phyloP scores from a whole-genome alignment of 768 basidiomycete genomes.

The Suillus americanus region DNA sequence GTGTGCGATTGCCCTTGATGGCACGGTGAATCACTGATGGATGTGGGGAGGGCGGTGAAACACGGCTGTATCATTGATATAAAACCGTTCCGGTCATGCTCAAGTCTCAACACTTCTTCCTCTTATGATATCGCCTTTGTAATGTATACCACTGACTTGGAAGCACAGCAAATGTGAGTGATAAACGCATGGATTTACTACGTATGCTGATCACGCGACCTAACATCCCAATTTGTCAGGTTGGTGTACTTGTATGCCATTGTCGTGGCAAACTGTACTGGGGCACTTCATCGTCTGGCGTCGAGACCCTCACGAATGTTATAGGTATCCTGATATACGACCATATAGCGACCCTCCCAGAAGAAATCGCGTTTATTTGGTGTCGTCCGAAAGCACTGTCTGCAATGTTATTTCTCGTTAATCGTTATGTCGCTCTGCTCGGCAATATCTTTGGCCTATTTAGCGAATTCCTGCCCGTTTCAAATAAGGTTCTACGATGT shows the following conservation, averaged over 20 bases:
- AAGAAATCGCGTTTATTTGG: constrained; percentile 49
- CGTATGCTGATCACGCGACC: neutral
- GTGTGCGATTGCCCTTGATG: too few relatives aligned
- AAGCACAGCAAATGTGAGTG: neutral
- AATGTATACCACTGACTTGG: neutral
- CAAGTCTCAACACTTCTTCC: neutral
- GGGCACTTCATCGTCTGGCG: neutral
- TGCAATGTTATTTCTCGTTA: constrained; percentile 46
- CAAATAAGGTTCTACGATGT: constrained; percentile 2
- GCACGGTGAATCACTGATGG: neutral
- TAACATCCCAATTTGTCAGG: neutral
- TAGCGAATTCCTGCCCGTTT: constrained; percentile 24
- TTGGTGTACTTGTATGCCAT: neutral
- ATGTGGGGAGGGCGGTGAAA: neutral
- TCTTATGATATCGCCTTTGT: neutral
- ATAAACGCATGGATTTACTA: neutral
- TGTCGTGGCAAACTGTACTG: neutral
- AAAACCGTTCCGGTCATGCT: neutral
- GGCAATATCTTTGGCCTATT: constrained; percentile 35
- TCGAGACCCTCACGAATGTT: too few relatives aligned
- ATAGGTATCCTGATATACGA: constrained; percentile 33
- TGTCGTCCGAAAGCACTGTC: constrained; percentile 36
- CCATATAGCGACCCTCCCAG: constrained; percentile 26
- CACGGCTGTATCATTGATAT: too few relatives aligned
- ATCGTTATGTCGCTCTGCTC: constrained; percentile 48